These are phyloP conservation scores for Pilaira anomala DNA, from an alignment of 192 early-diverging fungal species.

Conservation along the genomic window DNA sequence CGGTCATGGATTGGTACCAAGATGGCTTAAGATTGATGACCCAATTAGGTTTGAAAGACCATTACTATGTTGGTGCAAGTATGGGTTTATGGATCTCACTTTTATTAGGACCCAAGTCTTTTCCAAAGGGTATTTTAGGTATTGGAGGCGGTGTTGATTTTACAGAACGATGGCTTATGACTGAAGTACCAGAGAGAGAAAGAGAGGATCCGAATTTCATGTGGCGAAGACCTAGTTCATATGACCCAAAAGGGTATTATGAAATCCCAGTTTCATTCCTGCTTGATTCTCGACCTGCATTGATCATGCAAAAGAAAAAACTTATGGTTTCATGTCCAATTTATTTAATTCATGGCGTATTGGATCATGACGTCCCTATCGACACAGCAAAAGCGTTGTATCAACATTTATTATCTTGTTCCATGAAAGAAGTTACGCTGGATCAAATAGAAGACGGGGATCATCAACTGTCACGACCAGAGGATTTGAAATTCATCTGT, in stretches of 20 bases:
- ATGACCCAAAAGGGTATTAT: conserved; percentile 27
- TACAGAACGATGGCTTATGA: conserved; percentile 24
- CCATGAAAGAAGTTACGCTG: conserved; percentile 2
- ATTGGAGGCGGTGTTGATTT: conserved; percentile 30
- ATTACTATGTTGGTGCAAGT: conserved; percentile 24
- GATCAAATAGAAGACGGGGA: conserved; percentile 30
- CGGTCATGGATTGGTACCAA: conserved; percentile 24
- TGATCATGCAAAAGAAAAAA: conserved; percentile 3
- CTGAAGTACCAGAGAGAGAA: conserved; percentile 19
- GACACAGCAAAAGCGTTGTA: neutral
- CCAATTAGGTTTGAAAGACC: neutral
- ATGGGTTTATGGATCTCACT: conserved; percentile 34
- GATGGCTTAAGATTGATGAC: conserved; percentile 11
- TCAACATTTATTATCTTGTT: neutral
- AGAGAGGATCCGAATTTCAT: neutral
- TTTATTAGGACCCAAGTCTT: neutral
- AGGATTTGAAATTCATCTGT: conserved; percentile 17
- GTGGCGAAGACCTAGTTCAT: conserved; percentile 23
- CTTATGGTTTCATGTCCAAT: neutral
- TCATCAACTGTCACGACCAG: conserved; percentile 32
- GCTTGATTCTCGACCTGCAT: conserved; percentile 6
- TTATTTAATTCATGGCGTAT: conserved; percentile 22
- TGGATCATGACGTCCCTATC: conserved; percentile 17
- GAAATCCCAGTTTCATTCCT: conserved; percentile 25
- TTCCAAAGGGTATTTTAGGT: conserved; percentile 13